Percentiles rank a stretch among this genome's conserved stretches.
These are phyloP conservation scores for Vicia faba DNA, from an alignment of 306 rosid species.

Conservation along the genomic window DNA sequence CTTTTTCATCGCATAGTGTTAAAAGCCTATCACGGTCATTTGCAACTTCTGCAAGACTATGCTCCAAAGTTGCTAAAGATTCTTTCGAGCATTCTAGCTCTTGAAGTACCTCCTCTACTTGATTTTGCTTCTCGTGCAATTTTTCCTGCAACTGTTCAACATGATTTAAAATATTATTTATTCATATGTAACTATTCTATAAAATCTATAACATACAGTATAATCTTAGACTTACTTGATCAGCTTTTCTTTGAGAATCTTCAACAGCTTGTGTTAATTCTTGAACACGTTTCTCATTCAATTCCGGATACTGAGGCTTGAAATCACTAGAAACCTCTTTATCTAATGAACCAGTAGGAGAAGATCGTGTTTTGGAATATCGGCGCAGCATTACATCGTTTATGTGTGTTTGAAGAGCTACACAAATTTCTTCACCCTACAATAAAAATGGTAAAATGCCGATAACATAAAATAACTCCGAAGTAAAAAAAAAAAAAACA, in stretches of 20 bases:
- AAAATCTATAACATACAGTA: neutral
- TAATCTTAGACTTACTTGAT: constrained; percentile 61
- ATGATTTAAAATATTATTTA: constrained; percentile 34
- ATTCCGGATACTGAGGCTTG: constrained; percentile 60
- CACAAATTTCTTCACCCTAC: constrained; percentile 98
- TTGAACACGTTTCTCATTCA: constrained; percentile 64
- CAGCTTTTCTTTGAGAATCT: constrained; percentile 76
- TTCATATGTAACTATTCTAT: neutral
- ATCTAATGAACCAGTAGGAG: constrained; percentile 52
- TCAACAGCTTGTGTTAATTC: constrained; percentile 77
- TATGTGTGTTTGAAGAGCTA: constrained; percentile 94
- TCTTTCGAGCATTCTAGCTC: constrained; percentile 71
- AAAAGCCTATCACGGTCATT: constrained; percentile 57
- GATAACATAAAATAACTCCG: too few relatives aligned
- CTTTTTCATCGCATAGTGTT: constrained; percentile 65
- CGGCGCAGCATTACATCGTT: constrained; percentile 93
- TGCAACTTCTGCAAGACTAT: constrained; percentile 55
- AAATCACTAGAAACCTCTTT: constrained; percentile 62
- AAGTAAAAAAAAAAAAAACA: constrained; percentile 8
- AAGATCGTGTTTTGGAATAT: constrained; percentile 73
- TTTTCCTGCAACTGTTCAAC: constrained; percentile 67
- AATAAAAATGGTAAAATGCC: constrained; percentile 33
- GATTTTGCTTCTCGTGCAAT: constrained; percentile 61
- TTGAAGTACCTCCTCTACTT: constrained; percentile 59
- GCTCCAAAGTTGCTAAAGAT: constrained; percentile 61